Evolutionary conservation across 139 green algal genomes (phyloP), one percentile per base, ranked within the genome.

Genomic region (Chloropicon primus): DNA sequence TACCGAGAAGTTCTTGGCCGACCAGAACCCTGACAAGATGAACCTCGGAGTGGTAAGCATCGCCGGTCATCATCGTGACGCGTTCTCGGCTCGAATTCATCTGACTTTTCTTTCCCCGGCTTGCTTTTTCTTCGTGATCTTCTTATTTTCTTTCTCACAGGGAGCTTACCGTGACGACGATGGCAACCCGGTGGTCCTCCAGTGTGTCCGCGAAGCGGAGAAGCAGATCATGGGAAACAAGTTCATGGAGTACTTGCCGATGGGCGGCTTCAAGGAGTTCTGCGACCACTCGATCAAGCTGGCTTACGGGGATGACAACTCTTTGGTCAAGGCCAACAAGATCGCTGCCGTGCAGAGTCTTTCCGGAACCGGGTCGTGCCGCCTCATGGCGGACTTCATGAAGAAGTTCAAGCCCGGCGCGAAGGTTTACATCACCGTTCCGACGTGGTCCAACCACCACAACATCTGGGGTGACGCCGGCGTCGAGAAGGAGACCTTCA

Each of bases 311-410:
- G 91, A 94, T 23, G 71, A 88, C 77, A 53, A 72, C 1, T 17
- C 73, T 1, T 0, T 74, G 24, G 76, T 77, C 22, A 80, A 72
- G 29, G 82, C 86, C 10, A 78, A 76, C 2, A 78, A 77, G 22
- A 86, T 96, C 22, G 92, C 92, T 1, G 86, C 87, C 0, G 84
- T 96, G 27, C 92, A 97, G 88, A 87, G 84, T 1, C 82, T 97
- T 28, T 92, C 86, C 1, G 92, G 92, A 71, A 96, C 91, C 21
- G 83, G 92, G 53, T 86, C 87, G 2, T 94, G 92, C 86, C 82
- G 92, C 41, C 82, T 97, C 28, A 91, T 96, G 81, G 92, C 89
- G 3, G 92, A 96, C 25, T 96, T 96, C 85, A 81, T 81, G 72
- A 23, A 81, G 23, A 28, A 26, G 22, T 80, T 80, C 62, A 25